phyloP scores from a whole-genome alignment of 2,329 filamentous ascomycete species.

The Penicillium sp. region DNA sequence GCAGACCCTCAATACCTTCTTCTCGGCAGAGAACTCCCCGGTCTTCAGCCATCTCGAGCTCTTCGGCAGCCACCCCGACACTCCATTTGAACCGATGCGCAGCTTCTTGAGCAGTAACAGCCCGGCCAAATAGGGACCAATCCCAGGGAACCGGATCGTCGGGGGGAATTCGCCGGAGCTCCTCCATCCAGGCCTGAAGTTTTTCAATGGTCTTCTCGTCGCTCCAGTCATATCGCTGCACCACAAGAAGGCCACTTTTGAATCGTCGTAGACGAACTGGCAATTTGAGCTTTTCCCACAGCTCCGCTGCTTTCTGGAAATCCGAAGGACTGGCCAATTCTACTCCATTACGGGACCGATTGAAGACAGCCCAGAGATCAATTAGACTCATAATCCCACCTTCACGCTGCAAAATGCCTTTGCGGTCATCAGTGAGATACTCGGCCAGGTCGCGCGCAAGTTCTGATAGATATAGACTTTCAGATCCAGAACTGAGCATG shows the following conservation, averaged over 20 bases:
- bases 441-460: constrained; percentile 81
- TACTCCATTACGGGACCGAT: constrained; percentile 85
- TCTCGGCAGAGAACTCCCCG: constrained; percentile 83
- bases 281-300: constrained; percentile 85
- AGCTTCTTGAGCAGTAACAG: constrained; percentile 83
- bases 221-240: constrained; percentile 81
- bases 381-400: constrained; percentile 88
- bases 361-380: constrained; percentile 93
- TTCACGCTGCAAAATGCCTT: constrained; percentile 72
- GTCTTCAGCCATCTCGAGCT: constrained; percentile 96
- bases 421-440: constrained; percentile 80
- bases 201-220: constrained; percentile 84
- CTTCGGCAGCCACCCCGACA: constrained; percentile 90
- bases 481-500: constrained; percentile 77
- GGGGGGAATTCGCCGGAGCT: constrained; percentile 65
- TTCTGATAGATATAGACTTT: constrained; percentile 86
- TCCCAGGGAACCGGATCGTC: constrained; percentile 69
- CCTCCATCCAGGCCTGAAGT: constrained; percentile 72
- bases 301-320: constrained; percentile 80
- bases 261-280: constrained; percentile 85
- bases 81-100: constrained; percentile 95
- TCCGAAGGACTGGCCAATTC: constrained; percentile 90
- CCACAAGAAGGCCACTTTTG: constrained; percentile 90
- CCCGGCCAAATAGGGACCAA: constrained; percentile 72
- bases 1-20: constrained; percentile 83